Evolutionary conservation across 2,329 filamentous ascomycete genomes (phyloP).

Genomic region (Colletotrichum sp.): DNA sequence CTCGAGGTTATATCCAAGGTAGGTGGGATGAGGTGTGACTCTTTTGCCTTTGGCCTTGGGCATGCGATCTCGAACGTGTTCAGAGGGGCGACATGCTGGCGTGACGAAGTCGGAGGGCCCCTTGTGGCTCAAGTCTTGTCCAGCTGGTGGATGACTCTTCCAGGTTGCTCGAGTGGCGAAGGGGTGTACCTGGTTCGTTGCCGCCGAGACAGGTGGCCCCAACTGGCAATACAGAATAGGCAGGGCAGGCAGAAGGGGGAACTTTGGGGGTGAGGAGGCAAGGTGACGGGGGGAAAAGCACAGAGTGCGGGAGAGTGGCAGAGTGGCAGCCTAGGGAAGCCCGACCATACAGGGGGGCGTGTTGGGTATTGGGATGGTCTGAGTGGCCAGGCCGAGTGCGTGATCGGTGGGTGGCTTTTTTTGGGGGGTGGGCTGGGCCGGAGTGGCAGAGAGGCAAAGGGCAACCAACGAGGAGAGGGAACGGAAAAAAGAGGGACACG

Average conservation of each 20-base stretch:
- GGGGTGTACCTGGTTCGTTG: conserved; percentile 20
- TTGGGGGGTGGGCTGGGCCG: neutral
- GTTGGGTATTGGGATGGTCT: neutral
- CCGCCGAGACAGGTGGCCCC: conserved; percentile 35
- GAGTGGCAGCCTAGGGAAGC: conserved; percentile 17
- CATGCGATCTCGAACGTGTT: conserved; percentile 22
- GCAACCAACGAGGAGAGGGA: neutral
- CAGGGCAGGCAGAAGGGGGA: neutral
- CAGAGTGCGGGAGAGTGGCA: neutral
- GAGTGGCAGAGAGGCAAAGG: neutral
- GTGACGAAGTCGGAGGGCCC: conserved; percentile 25
- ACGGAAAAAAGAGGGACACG: neutral
- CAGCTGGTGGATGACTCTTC: conserved; percentile 29
- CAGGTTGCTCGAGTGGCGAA: conserved; percentile 24
- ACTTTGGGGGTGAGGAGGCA: conserved; percentile 13
- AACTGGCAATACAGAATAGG: conserved; percentile 28
- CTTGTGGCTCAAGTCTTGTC: conserved; percentile 21
- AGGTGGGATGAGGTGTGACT: conserved; percentile 22
- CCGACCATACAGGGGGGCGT: conserved; percentile 10
- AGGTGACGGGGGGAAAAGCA: neutral
- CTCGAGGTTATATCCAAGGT: conserved; percentile 21
- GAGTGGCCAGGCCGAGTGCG: conserved; percentile 14
- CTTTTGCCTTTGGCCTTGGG: conserved; percentile 14
- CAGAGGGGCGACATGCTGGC: conserved; percentile 23
- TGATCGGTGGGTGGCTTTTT: conserved; percentile 8